These are phyloP conservation scores for Eucalyptus camaldulensis DNA, from an alignment of 345 rosid species.

Conservation along the genomic window DNA sequence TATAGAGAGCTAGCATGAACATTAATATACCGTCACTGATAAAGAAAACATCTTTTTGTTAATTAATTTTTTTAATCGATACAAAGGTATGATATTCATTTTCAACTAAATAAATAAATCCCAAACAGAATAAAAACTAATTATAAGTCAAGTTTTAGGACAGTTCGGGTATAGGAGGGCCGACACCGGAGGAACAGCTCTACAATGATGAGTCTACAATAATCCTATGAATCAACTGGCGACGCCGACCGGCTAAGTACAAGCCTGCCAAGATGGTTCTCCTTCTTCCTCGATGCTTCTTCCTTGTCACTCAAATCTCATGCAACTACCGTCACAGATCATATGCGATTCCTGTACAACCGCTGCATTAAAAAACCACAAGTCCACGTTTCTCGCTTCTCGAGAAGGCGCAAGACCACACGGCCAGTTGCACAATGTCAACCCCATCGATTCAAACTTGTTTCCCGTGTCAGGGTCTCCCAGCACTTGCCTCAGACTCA, in stretches of 20 bases:
- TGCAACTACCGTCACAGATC: background rate
- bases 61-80: background rate
- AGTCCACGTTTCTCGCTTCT: background rate
- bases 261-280: background rate
- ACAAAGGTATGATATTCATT: background rate
- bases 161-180: background rate
- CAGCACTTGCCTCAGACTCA: background rate
- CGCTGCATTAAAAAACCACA: background rate
- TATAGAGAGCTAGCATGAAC: background rate
- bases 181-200: background rate
- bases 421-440: background rate
- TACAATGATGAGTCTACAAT: background rate
- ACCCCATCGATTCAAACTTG: background rate
- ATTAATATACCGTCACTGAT: background rate
- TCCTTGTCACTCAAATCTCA: background rate
- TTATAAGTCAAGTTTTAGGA: background rate
- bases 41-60: background rate
- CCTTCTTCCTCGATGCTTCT: background rate
- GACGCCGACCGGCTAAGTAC: background rate
- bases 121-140: background rate
- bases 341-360: background rate
- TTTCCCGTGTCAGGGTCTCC: background rate
- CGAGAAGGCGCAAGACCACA: background rate
- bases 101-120: background rate
- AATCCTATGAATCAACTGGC: background rate